Evolutionary conservation across 1,139 yeast genomes (phyloP).

Genomic region (Yamadazyma oceani): DNA sequence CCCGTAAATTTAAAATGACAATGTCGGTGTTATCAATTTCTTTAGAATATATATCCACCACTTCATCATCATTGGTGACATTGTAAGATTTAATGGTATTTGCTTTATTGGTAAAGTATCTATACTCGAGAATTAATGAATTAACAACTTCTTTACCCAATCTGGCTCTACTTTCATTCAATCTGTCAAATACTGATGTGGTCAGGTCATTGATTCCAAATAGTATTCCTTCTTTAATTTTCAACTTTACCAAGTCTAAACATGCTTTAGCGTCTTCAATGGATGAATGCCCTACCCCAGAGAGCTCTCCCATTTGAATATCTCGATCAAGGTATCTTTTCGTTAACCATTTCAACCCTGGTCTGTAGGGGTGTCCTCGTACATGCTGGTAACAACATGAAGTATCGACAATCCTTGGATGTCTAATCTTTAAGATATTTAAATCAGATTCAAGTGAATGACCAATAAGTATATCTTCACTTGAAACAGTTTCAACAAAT

Average conservation of each 20-base stretch:
- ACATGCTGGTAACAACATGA: conserved; percentile 67
- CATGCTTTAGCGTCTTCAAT: conserved; percentile 84
- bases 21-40: conserved; percentile 42
- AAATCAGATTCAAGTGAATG: conserved; percentile 75
- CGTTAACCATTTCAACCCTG: conserved; percentile 71
- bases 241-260: conserved; percentile 69
- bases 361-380: conserved; percentile 77
- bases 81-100: conserved; percentile 3
- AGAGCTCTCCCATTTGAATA: conserved; percentile 60
- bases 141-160: conserved; percentile 15
- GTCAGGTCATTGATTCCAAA: conserved; percentile 58
- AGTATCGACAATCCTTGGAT: conserved; percentile 69
- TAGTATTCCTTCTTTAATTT: conserved; percentile 61
- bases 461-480: conserved; percentile 62
- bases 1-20: conserved; percentile 56
- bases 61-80: conserved; percentile 55
- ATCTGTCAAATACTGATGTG: conserved; percentile 27
- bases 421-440: conserved; percentile 57
- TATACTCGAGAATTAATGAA: conserved; percentile 32
- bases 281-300: conserved; percentile 75
- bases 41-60: conserved; percentile 40
- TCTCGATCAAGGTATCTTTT: conserved; percentile 49
- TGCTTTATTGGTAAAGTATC: conserved; percentile 24
- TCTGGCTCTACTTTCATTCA: conserved; percentile 16
- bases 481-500: conserved; percentile 40